Conservation (phyloP, 192 early-diverging fungal species). For the Coemansia sp. region DNA sequence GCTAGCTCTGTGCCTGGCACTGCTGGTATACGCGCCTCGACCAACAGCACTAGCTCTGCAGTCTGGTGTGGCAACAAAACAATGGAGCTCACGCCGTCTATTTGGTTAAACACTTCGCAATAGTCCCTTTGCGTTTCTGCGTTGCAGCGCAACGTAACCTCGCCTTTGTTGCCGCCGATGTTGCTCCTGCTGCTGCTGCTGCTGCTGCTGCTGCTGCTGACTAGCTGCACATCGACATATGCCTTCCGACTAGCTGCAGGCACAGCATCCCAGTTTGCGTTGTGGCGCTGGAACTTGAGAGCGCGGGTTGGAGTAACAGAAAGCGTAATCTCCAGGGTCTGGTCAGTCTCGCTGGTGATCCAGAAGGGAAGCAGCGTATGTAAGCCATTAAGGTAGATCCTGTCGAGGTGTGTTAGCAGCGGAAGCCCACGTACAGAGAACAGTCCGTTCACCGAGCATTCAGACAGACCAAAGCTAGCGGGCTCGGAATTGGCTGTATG, state of each 20-base stretch:
- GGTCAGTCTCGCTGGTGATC: conserved; percentile 24
- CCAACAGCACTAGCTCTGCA: conserved; percentile 73
- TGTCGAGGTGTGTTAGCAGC: conserved; percentile 23
- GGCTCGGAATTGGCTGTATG: neutral
- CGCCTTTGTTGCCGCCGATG: too few relatives aligned
- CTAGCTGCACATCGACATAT: conserved; percentile 20
- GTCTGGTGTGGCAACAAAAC: conserved; percentile 65
- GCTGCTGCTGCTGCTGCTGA: neutral
- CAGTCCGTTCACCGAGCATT: conserved; percentile 16
- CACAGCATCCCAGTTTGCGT: conserved; percentile 46
- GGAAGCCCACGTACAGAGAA: conserved; percentile 45
- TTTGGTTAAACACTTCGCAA: conserved; percentile 93
- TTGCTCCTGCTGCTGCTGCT: too few relatives aligned
- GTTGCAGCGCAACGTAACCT: conserved; percentile 30
- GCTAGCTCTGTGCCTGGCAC: conserved; percentile 4
- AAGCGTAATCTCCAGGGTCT: conserved; percentile 12
- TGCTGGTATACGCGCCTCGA: conserved; percentile 45
- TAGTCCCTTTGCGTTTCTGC: conserved; percentile 54
- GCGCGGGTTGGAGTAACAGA: neutral
- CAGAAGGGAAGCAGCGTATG: conserved; percentile 48
- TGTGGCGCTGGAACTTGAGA: conserved; percentile 38
- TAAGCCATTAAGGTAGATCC: conserved; percentile 47
- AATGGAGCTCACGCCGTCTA: conserved; percentile 75
- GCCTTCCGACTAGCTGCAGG: conserved; percentile 13
- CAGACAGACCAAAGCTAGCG: conserved; percentile 16